These are phyloP conservation scores for Cryphonectria carpinicola DNA, from an alignment of 2,329 filamentous ascomycete species.

Conservation along the genomic window DNA sequence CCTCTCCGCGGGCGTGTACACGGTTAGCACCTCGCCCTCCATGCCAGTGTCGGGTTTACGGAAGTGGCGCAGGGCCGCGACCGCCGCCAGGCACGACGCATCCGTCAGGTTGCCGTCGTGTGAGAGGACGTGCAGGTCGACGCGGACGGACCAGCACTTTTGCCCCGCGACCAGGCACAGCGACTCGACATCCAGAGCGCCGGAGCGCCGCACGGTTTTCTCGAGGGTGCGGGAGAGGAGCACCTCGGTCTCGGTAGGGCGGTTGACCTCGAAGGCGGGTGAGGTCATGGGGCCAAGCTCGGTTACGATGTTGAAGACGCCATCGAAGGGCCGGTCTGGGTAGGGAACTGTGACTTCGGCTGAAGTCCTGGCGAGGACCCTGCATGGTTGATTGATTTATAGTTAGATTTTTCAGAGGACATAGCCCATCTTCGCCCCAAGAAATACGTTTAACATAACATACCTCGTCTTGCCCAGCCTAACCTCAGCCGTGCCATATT, in stretches of 20 bases:
- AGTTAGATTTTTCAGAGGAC: conserved; percentile 13
- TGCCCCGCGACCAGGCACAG: conserved; percentile 88
- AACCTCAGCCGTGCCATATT: conserved; percentile 88
- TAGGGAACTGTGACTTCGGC: conserved; percentile 87
- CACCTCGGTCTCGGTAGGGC: conserved; percentile 81
- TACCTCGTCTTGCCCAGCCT: conserved; percentile 89
- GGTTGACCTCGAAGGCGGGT: conserved; percentile 84
- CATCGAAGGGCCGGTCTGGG: conserved; percentile 89
- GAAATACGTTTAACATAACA: conserved; percentile 24
- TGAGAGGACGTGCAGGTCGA: conserved; percentile 88
- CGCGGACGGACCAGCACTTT: conserved; percentile 90
- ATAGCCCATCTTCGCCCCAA: not conserved
- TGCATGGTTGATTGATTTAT: conserved; percentile 42
- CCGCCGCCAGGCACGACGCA: conserved; percentile 80
- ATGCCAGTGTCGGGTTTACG: conserved; percentile 87
- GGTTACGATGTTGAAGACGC: conserved; percentile 88
- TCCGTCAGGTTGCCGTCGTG: conserved; percentile 92
- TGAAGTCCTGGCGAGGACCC: conserved; percentile 82
- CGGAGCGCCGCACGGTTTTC: conserved; percentile 89
- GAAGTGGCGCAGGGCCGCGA: conserved; percentile 90
- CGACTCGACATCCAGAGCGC: conserved; percentile 92
- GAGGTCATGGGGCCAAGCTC: conserved; percentile 93
- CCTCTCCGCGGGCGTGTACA: conserved; percentile 83
- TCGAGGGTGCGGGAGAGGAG: conserved; percentile 88
- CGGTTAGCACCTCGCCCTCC: conserved; percentile 79